These are phyloP conservation scores for Rauvolfia tetraphylla DNA, from an alignment of 257 asterid genomes.

Conservation along the genomic window DNA sequence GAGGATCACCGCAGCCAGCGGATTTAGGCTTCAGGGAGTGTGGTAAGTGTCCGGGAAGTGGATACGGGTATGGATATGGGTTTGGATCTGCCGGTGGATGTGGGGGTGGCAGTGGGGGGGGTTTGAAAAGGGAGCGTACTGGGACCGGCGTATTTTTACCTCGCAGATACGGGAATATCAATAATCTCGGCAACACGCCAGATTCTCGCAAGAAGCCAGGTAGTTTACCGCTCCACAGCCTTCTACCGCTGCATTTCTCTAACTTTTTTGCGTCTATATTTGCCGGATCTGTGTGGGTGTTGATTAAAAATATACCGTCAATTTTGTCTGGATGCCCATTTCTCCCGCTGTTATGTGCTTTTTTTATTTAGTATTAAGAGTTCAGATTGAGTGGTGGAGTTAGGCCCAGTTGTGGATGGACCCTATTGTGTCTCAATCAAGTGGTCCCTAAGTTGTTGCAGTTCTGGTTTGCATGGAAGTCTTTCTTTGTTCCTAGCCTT, in stretches of 20 bases:
- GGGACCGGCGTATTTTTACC: constrained; percentile 91
- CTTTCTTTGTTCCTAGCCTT: neutral
- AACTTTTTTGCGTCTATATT: neutral
- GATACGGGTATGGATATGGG: constrained; percentile 22
- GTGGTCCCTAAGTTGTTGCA: constrained; percentile 1
- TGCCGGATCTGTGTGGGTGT: neutral
- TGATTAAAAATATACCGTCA: neutral
- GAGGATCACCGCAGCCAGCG: neutral
- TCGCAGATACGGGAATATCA: constrained; percentile 38
- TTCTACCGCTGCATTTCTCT: neutral
- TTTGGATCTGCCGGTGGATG: constrained; percentile 23
- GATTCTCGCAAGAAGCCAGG: constrained; percentile 60
- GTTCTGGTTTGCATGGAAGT: neutral
- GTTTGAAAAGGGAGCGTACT: constrained; percentile 41
- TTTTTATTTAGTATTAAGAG: too few species aligned
- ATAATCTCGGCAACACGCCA: constrained; percentile 15
- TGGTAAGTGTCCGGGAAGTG: neutral
- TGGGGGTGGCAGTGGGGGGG: constrained; percentile 4
- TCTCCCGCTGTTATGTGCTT: too few species aligned
- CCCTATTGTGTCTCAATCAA: neutral
- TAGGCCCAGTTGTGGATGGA: neutral
- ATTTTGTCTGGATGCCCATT: neutral
- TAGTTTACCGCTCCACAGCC: constrained; percentile 23
- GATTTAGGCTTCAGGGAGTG: neutral
- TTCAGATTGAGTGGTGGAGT: neutral